Evolutionary conservation across 1,139 yeast species (phyloP).

Genomic region (Scheffersomyces segobiensis): DNA sequence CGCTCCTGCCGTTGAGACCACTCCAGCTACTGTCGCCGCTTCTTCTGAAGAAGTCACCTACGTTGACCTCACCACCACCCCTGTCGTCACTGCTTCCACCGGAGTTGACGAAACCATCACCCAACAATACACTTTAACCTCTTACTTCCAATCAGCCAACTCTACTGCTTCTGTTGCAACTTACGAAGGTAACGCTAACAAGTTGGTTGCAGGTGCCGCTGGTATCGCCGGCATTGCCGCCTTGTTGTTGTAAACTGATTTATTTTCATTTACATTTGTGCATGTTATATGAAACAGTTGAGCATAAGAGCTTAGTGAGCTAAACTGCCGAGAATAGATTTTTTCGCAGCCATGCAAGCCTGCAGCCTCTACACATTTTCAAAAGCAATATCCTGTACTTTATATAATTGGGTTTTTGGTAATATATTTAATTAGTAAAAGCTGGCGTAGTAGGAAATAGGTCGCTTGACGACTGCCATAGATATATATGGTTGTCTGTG

Average conservation of each 20-base stretch:
- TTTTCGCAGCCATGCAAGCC: slow-evolving; percentile 3
- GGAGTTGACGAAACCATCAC: slow-evolving; percentile 38
- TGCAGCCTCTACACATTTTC: slow-evolving; percentile 2
- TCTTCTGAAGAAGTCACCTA: slow-evolving; percentile 16
- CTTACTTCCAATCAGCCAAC: slow-evolving; percentile 21
- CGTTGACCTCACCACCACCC: slow-evolving; percentile 26
- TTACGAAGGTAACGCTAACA: slow-evolving; percentile 31
- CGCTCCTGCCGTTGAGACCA: slow-evolving; percentile 11
- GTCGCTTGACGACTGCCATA: background rate
- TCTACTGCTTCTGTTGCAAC: slow-evolving; percentile 15
- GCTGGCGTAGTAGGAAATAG: background rate
- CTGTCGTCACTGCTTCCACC: slow-evolving; percentile 37
- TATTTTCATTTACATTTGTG: background rate
- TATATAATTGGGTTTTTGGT: slow-evolving; percentile 2
- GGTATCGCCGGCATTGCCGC: slow-evolving; percentile 50
- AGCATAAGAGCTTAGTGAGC: background rate
- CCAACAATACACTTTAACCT: slow-evolving; percentile 34
- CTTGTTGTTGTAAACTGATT: slow-evolving; percentile 32
- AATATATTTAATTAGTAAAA: background rate
- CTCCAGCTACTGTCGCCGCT: slow-evolving; percentile 13
- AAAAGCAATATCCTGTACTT: slow-evolving; percentile 1
- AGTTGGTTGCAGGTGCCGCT: slow-evolving; percentile 36
- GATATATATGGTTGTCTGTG: background rate
- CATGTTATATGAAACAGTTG: background rate
- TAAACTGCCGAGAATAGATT: background rate